These are phyloP conservation scores for Scolecobasidium constrictum DNA, from an alignment of 2,329 filamentous ascomycete genomes.

Conservation along the genomic window DNA sequence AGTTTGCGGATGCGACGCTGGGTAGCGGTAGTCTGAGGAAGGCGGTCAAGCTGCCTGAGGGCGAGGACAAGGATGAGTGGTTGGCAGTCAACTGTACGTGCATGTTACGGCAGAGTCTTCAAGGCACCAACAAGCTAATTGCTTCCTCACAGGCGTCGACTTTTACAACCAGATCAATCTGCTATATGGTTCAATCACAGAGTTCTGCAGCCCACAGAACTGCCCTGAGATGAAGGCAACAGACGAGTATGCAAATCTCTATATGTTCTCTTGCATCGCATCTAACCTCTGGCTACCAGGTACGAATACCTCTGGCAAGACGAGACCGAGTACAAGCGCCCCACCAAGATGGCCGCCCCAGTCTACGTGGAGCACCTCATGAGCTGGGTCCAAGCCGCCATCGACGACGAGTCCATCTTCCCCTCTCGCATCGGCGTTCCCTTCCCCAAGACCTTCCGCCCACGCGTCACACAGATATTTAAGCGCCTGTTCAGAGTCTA, in stretches of 20 bases:
- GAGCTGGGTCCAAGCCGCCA: constrained; percentile 89
- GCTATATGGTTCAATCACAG: constrained; percentile 95
- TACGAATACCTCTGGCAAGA: constrained; percentile 99
- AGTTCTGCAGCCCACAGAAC: constrained; percentile 94
- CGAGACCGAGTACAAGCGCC: constrained; percentile 82
- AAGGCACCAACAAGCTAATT: constrained; percentile 13
- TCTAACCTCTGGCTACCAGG: too few species aligned
- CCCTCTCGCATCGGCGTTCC: constrained; percentile 92
- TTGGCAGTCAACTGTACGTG: constrained; percentile 83
- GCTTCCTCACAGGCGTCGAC: constrained; percentile 69
- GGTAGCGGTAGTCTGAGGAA: constrained; percentile 91
- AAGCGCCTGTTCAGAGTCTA: constrained; percentile 98
- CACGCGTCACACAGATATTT: constrained; percentile 97
- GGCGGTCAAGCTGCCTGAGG: constrained; percentile 92
- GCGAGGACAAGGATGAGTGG: constrained; percentile 97
- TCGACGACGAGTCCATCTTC: constrained; percentile 91
- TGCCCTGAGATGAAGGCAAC: constrained; percentile 99
- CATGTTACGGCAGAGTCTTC: not conserved
- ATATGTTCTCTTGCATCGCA: too few species aligned
- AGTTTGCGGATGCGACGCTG: constrained; percentile 95
- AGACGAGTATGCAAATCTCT: constrained; percentile 72
- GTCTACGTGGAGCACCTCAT: constrained; percentile 98
- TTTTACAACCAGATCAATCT: constrained; percentile 99
- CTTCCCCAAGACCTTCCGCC: constrained; percentile 82
- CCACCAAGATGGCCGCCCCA: constrained; percentile 95